Evolutionary conservation across 305 asterid genomes (phyloP).

Genomic region (Rubia tinctorum): DNA sequence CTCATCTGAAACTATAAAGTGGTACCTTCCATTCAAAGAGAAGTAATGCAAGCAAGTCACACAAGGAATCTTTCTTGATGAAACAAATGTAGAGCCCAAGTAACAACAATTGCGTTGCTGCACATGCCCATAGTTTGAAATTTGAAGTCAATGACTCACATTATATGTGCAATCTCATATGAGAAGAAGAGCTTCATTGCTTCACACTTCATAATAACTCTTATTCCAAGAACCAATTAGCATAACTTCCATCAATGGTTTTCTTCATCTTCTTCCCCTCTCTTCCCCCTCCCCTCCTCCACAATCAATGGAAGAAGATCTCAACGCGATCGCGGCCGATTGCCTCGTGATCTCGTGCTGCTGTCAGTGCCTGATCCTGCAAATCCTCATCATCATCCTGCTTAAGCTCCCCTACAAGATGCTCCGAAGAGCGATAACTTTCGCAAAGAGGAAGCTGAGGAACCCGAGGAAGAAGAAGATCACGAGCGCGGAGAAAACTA

Average conservation of each 20-base stretch:
- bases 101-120: constrained; percentile 21
- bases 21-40: constrained; percentile 28
- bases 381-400: constrained; percentile 56
- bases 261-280: constrained; percentile 26
- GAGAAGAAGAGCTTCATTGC: constrained; percentile 42
- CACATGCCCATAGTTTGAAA: constrained; percentile 27
- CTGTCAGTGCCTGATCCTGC: constrained; percentile 77
- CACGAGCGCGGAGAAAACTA: constrained; percentile 19
- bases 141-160: constrained; percentile 43
- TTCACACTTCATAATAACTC: constrained; percentile 67
- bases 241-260: constrained; percentile 38
- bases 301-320: constrained; percentile 65
- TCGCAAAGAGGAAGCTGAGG: constrained; percentile 41
- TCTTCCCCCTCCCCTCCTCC: not conserved
- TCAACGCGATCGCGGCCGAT: constrained; percentile 63
- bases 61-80: constrained; percentile 31
- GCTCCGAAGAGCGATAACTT: constrained; percentile 39
- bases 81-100: constrained; percentile 42
- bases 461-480: constrained; percentile 18
- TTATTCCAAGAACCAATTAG: constrained; percentile 33
- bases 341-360: constrained; percentile 78
- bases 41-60: constrained; percentile 28
- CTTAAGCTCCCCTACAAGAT: constrained; percentile 57
- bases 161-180: constrained; percentile 28
- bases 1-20: not conserved